These are phyloP conservation scores for Gracilariopsis chorda DNA, from an alignment of 23 red algal genomes.

Conservation along the genomic window DNA sequence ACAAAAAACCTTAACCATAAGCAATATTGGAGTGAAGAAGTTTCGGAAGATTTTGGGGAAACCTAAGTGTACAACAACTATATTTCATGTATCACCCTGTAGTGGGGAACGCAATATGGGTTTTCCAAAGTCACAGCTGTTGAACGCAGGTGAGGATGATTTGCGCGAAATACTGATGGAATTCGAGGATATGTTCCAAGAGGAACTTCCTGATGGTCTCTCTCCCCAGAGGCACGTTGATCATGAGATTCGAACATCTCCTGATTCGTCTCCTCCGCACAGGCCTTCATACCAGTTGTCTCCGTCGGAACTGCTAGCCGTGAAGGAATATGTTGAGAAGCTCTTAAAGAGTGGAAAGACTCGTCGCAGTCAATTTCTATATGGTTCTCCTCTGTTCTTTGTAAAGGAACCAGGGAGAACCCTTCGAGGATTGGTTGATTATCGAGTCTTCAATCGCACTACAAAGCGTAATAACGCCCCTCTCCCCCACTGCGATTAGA, in stretches of 20 bases:
- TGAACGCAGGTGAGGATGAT: neutral
- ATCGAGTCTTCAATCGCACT: neutral
- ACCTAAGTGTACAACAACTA: too few relatives aligned
- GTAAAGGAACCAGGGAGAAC: neutral
- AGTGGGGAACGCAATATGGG: too few relatives aligned
- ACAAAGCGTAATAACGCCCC: slow-evolving; percentile 5
- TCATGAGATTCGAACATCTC: neutral
- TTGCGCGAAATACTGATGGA: neutral
- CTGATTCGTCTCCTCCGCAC: neutral
- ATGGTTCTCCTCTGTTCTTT: slow-evolving; percentile 1
- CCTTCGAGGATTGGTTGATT: neutral
- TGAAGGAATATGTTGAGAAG: neutral
- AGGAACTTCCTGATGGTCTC: neutral
- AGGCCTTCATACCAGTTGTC: neutral
- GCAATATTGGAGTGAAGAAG: neutral
- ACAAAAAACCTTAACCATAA: neutral
- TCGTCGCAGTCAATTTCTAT: neutral
- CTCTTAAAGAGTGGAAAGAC: neutral
- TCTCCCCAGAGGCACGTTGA: neutral
- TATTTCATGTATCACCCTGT: too few relatives aligned
- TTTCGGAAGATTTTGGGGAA: neutral
- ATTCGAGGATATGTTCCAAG: neutral
- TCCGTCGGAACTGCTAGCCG: too few relatives aligned
- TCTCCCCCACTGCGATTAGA: neutral
- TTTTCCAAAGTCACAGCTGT: too few relatives aligned